Evolutionary conservation across 2,329 filamentous ascomycete species (phyloP).

Genomic region (Claviceps pazoutovae): DNA sequence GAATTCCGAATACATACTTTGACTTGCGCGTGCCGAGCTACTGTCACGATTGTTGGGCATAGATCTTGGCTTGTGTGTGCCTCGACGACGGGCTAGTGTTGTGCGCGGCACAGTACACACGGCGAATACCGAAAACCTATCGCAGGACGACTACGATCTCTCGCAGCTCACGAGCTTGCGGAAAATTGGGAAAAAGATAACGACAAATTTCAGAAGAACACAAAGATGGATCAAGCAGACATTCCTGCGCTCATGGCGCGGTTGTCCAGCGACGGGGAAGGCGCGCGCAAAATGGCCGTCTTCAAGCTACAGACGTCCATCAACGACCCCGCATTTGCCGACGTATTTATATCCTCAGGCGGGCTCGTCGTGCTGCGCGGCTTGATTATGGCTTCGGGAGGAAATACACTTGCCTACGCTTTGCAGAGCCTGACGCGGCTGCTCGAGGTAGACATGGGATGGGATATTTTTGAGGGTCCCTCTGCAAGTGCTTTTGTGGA

Average conservation of each 20-base stretch:
- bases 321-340: slow-evolving; percentile 90
- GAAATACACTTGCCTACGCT: slow-evolving; percentile 92
- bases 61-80: neutral
- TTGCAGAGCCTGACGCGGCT: slow-evolving; percentile 77
- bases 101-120: neutral
- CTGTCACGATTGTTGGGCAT: neutral
- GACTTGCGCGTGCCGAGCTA: too few species aligned
- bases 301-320: slow-evolving; percentile 96
- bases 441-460: slow-evolving; percentile 93
- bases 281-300: slow-evolving; percentile 92
- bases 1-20: too few species aligned
- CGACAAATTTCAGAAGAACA: neutral
- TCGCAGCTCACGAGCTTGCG: slow-evolving; percentile 2
- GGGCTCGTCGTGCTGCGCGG: slow-evolving; percentile 70
- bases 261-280: slow-evolving; percentile 63
- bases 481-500: slow-evolving; percentile 53
- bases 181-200: too few species aligned
- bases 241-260: slow-evolving; percentile 51
- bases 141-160: neutral
- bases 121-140: neutral
- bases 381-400: slow-evolving; percentile 70
- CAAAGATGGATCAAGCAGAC: slow-evolving; percentile 49
- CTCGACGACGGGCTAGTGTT: neutral
- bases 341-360: slow-evolving; percentile 85
- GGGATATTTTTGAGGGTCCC: slow-evolving; percentile 66